A percentile compares a stretch with the other conserved stretches of the same genome.
These are phyloP conservation scores for Fabrea salina DNA, from an alignment of 169 alveolate genomes.

Conservation along the genomic window DNA sequence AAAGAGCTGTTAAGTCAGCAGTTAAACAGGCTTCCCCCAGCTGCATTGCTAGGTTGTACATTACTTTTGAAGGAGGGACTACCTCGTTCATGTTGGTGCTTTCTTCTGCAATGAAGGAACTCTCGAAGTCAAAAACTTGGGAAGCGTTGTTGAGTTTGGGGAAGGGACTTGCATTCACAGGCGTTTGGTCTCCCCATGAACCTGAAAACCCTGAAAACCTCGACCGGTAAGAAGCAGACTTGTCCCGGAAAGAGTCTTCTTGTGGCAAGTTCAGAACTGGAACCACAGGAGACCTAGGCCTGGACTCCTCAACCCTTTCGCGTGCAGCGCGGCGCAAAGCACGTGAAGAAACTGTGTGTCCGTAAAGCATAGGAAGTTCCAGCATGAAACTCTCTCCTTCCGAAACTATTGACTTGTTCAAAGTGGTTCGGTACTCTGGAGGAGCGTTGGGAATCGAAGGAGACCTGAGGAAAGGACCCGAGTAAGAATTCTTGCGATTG, in stretches of 20 bases:
- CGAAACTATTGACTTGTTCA: neutral
- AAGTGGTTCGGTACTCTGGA: neutral
- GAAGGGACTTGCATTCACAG: constrained; percentile 12
- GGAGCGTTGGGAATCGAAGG: neutral
- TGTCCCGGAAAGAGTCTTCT: neutral
- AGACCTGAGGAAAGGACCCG: neutral
- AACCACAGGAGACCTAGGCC: constrained; percentile 20
- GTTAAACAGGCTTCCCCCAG: constrained; percentile 62
- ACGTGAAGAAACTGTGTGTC: constrained; percentile 29
- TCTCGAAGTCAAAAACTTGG: constrained; percentile 23
- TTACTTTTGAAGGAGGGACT: constrained; percentile 9
- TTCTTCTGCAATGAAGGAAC: constrained; percentile 24
- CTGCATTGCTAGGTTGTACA: constrained; percentile 42
- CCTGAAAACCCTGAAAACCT: constrained; percentile 32
- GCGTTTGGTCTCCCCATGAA: constrained; percentile 29
- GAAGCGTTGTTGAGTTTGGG: neutral
- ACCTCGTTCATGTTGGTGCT: neutral
- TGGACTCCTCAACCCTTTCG: neutral
- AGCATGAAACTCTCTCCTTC: constrained; percentile 22
- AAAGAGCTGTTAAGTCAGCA: constrained; percentile 51
- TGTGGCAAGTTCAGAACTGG: neutral
- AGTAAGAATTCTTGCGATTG: constrained; percentile 9
- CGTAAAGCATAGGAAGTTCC: constrained; percentile 22
- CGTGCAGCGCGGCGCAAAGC: neutral
- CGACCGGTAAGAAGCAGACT: constrained; percentile 3